Percentiles rank a stretch among this genome's conserved stretches.
Conservation (phyloP, 306 rosid species). For the cucumber (Cucumis sativus) region DNA sequence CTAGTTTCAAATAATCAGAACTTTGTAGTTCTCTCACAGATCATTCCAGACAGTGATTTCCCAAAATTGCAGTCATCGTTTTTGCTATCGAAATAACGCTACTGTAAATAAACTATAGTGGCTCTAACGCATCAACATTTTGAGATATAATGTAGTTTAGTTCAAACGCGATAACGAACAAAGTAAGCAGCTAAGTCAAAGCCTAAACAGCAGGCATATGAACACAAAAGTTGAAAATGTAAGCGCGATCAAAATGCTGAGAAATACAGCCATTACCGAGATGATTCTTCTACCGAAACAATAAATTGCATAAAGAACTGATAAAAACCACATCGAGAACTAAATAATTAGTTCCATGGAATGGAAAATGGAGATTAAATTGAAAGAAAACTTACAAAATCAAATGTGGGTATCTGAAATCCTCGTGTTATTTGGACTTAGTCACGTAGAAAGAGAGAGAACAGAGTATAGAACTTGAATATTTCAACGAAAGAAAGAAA, state of each 20-base stretch:
- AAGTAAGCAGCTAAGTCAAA: not conserved
- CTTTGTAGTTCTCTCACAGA: not conserved
- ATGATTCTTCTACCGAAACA: not conserved
- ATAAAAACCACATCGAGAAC: not conserved
- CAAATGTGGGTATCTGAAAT: not conserved
- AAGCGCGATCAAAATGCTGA: not conserved
- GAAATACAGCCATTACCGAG: not conserved
- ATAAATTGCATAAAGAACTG: not conserved
- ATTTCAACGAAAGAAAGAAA: not conserved
- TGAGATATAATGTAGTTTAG: not conserved
- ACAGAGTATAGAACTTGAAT: not conserved
- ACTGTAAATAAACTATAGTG: not conserved
- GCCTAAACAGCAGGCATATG: not conserved
- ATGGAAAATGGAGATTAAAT: not conserved
- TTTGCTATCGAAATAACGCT: not conserved
- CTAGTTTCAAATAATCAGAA: not conserved
- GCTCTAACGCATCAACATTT: not conserved
- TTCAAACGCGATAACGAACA: not conserved
- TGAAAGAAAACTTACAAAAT: not conserved
- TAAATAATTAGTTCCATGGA: not conserved
- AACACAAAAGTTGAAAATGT: not conserved
- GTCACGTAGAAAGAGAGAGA: not conserved
- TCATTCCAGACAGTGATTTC: not conserved
- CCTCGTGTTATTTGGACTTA: not conserved
- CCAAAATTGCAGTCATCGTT: not conserved